Percentiles rank a stretch among this genome's conserved stretches.
These are phyloP conservation scores for Pseudoturritis turrita DNA, from an alignment of 345 rosid species.

Conservation along the genomic window DNA sequence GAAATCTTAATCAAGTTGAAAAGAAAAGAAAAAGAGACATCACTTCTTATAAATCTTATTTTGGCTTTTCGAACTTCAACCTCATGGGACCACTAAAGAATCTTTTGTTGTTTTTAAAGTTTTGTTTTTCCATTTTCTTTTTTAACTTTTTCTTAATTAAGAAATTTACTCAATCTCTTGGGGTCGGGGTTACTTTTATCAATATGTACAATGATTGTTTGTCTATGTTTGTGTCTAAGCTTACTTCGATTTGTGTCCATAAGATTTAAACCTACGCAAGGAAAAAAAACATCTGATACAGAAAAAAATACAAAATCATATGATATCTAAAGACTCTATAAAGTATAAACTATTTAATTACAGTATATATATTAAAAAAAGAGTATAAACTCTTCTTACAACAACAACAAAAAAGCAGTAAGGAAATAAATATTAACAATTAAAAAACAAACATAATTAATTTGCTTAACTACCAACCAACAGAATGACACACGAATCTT, in stretches of 20 bases:
- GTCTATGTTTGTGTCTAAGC: neutral
- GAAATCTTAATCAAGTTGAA: constrained; percentile 16
- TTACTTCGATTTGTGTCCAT: neutral
- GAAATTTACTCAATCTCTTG: constrained; percentile 9
- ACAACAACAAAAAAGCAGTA: neutral
- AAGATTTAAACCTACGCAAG: neutral
- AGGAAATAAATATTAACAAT: neutral
- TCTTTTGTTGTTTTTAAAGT: constrained; percentile 9
- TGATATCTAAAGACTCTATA: neutral
- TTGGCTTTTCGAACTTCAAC: constrained; percentile 22
- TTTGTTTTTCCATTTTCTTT: neutral
- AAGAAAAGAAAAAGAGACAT: neutral
- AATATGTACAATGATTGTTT: neutral
- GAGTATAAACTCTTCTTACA: neutral
- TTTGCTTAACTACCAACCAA: constrained; percentile 11
- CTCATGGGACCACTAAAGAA: constrained; percentile 23
- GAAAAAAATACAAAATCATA: neutral
- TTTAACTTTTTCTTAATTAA: neutral
- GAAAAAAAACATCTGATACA: neutral
- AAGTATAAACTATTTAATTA: too few species aligned
- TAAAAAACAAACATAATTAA: neutral
- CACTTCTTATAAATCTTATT: constrained; percentile 15
- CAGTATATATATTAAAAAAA: too few species aligned
- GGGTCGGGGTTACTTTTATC: constrained; percentile 15
- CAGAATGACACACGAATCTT: constrained; percentile 16